Evolutionary conservation across 1,139 yeast species (phyloP), one percentile per base, ranked within the genome.

Genomic region (Kodamaea derodonti): DNA sequence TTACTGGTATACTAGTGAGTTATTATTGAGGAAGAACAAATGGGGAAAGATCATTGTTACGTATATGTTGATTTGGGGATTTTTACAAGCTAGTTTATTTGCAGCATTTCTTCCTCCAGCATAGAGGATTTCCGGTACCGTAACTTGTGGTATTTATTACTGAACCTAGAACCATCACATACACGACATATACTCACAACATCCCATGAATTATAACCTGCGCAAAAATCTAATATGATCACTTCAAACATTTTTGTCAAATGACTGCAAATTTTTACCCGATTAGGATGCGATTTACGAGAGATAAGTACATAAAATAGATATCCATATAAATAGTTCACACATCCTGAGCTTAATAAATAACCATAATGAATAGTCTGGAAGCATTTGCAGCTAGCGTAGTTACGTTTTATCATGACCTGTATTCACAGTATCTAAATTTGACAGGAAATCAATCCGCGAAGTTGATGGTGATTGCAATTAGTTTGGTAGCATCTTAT

Each of bases 81-180:
- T 78, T 4, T 35, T 78, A 3, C 92, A 83, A 52, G 62, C 84
- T 0, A 67, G 71, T 8, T 56, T 84, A 35, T 84, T 76, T 56
- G 80, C 79, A 7, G 75, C 75, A 14, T 84, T 82, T 49, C 60
- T 84, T 36, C 94, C 92, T 5, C 94, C 94, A 11, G 94, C 94
- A 27, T 83, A 56, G 51, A 27, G 16, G 24, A 25, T 20, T 8
- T n/a, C n/a, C n/a, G n/a, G n/a, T n/a, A n/a, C n/a, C n/a, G n/a
- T n/a, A n/a, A n/a, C n/a, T n/a, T n/a, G n/a, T n/a, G n/a, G n/a
- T n/a, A n/a, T n/a, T n/a, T n/a, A n/a, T n/a, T n/a, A n/a, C n/a
- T n/a, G n/a, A n/a, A n/a, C n/a, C n/a, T n/a, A n/a, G n/a, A n/a
- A n/a, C n/a, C n/a, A n/a, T n/a, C n/a, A n/a, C n/a, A n/a, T n/a